phyloP scores from a whole-genome alignment of 768 basidiomycete genomes.

The Agrocybe pediades region DNA sequence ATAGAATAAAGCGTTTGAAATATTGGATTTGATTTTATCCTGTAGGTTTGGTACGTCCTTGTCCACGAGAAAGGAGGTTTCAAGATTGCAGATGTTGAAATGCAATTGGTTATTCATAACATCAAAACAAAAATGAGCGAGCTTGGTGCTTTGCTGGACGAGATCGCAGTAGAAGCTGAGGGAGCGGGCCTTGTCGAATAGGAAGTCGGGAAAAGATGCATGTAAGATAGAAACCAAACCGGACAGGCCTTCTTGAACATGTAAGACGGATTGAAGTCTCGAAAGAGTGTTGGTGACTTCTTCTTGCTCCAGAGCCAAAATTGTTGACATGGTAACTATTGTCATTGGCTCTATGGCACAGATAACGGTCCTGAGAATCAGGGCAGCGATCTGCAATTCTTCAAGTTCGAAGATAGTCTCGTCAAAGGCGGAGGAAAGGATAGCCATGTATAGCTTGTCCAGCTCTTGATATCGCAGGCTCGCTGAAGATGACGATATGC shows the following conservation, averaged over 20 bases:
- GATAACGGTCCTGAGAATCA: neutral
- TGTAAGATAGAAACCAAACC: conserved; percentile 28
- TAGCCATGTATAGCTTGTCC: neutral
- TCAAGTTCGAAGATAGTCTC: neutral
- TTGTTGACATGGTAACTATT: neutral
- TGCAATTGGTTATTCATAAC: conserved; percentile 24
- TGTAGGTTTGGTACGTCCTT: conserved; percentile 19
- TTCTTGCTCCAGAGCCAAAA: neutral
- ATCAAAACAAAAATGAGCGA: conserved; percentile 8
- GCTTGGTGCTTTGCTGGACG: neutral
- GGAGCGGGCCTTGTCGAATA: conserved; percentile 23
- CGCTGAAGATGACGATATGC: neutral
- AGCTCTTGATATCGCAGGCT: neutral
- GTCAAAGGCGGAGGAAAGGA: neutral
- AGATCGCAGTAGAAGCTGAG: conserved; percentile 12
- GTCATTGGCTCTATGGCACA: neutral
- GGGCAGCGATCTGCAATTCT: neutral
- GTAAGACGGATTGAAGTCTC: conserved; percentile 1
- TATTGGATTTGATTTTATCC: conserved; percentile 12
- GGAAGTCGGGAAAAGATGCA: conserved; percentile 36
- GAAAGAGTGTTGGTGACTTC: neutral
- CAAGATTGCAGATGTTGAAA: conserved; percentile 27
- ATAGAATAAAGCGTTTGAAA: conserved; percentile 23
- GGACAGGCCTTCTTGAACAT: neutral
- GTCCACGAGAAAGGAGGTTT: conserved; percentile 11